phyloP scores from a whole-genome alignment of 495 filamentous ascomycete species.

The Penicillium paradoxum region DNA sequence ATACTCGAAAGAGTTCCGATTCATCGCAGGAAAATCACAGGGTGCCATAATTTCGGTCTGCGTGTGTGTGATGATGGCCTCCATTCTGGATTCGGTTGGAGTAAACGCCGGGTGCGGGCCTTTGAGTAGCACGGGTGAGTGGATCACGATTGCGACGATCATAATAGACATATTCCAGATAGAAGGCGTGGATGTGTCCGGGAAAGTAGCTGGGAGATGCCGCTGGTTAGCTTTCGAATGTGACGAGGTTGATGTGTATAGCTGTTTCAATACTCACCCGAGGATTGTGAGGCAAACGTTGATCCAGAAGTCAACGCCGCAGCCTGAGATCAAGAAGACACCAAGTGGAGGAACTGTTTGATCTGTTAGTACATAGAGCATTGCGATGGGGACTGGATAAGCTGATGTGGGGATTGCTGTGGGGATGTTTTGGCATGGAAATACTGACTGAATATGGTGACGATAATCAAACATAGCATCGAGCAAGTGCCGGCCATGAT shows the following conservation, averaged over 20 bases:
- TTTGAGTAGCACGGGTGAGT: slow-evolving; percentile 41
- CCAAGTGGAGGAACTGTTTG: slow-evolving; percentile 57
- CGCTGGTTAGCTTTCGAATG: slow-evolving; percentile 2
- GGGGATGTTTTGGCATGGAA: background rate
- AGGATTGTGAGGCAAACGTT: slow-evolving; percentile 60
- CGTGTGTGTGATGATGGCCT: slow-evolving; percentile 37
- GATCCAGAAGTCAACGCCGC: slow-evolving; percentile 59
- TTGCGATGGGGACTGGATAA: background rate
- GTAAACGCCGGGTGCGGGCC: slow-evolving; percentile 68
- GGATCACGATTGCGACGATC: slow-evolving; percentile 56
- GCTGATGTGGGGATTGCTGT: background rate
- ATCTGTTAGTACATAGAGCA: slow-evolving; percentile 11
- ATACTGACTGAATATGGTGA: slow-evolving; percentile 55
- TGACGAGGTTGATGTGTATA: background rate
- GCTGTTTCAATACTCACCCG: slow-evolving; percentile 41
- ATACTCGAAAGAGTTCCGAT: background rate
- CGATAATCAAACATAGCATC: slow-evolving; percentile 47
- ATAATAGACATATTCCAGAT: slow-evolving; percentile 84
- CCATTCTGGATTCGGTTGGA: slow-evolving; percentile 73
- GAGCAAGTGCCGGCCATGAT: slow-evolving; percentile 37
- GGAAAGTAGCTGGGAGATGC: slow-evolving; percentile 58
- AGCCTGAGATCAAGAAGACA: slow-evolving; percentile 59
- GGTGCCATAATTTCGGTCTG: slow-evolving; percentile 44
- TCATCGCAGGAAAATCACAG: slow-evolving; percentile 21
- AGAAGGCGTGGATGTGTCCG: slow-evolving; percentile 86